phyloP scores from a whole-genome alignment of 495 filamentous ascomycete genomes.

The Neohortaea acidophila region DNA sequence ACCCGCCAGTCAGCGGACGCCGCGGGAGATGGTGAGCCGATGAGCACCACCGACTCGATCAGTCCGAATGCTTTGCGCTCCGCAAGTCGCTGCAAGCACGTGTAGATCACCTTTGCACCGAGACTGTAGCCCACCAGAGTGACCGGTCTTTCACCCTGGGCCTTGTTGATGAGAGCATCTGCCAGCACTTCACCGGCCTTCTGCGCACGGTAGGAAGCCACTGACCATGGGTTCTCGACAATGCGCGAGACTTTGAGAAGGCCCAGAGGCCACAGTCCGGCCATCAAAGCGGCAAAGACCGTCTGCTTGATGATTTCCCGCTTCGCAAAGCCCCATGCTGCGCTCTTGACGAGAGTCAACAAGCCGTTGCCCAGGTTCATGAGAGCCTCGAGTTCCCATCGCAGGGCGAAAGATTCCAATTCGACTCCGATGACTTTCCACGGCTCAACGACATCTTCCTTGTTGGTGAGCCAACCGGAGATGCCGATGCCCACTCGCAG shows the following conservation, averaged over 20 bases:
- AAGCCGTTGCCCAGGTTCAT: slow-evolving; percentile 64
- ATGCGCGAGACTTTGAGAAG: slow-evolving; percentile 66
- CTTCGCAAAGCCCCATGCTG: slow-evolving; percentile 63
- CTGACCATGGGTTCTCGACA: slow-evolving; percentile 79
- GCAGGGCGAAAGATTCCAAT: slow-evolving; percentile 67
- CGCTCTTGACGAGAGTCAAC: slow-evolving; percentile 54
- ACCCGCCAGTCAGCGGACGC: slow-evolving; percentile 47
- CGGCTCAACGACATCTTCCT: slow-evolving; percentile 52
- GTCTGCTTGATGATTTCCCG: slow-evolving; percentile 63
- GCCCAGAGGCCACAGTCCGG: slow-evolving; percentile 58
- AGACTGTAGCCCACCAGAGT: slow-evolving; percentile 80
- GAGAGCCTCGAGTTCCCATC: slow-evolving; percentile 68
- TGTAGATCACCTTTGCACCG: slow-evolving; percentile 78
- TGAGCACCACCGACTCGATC: slow-evolving; percentile 68
- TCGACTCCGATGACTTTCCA: slow-evolving; percentile 59
- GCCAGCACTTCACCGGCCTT: slow-evolving; percentile 77
- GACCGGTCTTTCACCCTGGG: slow-evolving; percentile 77
- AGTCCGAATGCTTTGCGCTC: slow-evolving; percentile 70
- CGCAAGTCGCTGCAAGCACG: slow-evolving; percentile 60
- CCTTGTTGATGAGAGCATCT: slow-evolving; percentile 73
- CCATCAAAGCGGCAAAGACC: slow-evolving; percentile 55
- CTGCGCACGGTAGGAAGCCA: slow-evolving; percentile 66
- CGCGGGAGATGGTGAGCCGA: slow-evolving; percentile 68
- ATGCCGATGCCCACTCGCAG: slow-evolving; percentile 72
- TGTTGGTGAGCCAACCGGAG: slow-evolving; percentile 62